These are phyloP conservation scores for Candida gigantensis DNA, from an alignment of 1,139 yeast species.

Conservation along the genomic window DNA sequence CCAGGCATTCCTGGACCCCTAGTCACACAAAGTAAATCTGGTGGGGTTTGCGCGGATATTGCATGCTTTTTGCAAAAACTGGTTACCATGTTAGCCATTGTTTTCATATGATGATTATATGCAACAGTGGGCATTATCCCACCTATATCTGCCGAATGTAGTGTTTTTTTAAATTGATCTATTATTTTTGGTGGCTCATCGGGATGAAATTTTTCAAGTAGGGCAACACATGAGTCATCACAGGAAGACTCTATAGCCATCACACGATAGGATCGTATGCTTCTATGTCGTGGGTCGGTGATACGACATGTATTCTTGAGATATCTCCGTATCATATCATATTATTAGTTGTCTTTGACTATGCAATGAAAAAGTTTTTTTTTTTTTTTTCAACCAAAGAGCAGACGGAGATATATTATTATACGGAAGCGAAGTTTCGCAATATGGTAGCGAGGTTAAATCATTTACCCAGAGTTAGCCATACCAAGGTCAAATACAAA, in stretches of 20 bases:
- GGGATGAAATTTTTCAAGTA: slow-evolving; percentile 52
- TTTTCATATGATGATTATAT: slow-evolving; percentile 69
- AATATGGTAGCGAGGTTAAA: too few species aligned
- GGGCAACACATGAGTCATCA: slow-evolving; percentile 89
- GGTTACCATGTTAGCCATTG: slow-evolving; percentile 35
- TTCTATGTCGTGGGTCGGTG: background rate
- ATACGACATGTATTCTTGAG: background rate
- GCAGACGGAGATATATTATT: too few species aligned
- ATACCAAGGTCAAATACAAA: too few species aligned
- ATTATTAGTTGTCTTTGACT: too few species aligned
- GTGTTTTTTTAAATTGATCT: slow-evolving; percentile 63
- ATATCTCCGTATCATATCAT: slow-evolving; percentile 14
- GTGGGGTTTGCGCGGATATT: slow-evolving; percentile 34
- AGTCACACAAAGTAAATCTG: slow-evolving; percentile 85
- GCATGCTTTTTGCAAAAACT: slow-evolving; percentile 29
- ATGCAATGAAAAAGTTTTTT: too few species aligned
- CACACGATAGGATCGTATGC: slow-evolving; percentile 53
- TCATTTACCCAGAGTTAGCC: too few species aligned
- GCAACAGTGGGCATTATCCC: slow-evolving; percentile 93
- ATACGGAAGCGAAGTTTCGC: too few species aligned
- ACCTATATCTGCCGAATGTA: slow-evolving; percentile 67
- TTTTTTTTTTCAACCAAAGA: too few species aligned
- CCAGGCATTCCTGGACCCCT: slow-evolving; percentile 98
- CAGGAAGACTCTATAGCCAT: slow-evolving; percentile 92
- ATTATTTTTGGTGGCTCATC: slow-evolving; percentile 46